Conservation (phyloP, 371 early-diverging fungal genomes). For the Rhizopus arrhizus region DNA sequence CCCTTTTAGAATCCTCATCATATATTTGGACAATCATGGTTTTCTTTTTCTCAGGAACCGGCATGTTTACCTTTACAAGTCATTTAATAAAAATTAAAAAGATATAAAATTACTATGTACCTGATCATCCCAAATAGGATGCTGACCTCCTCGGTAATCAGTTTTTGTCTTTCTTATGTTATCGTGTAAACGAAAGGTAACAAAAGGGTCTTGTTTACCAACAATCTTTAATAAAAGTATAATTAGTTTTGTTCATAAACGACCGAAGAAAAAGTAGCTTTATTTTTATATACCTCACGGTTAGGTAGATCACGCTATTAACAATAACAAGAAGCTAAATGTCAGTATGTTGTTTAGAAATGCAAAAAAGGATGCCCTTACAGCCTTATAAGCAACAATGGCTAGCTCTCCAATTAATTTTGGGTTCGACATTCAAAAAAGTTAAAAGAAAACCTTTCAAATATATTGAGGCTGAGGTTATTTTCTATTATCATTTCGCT, state of each 20-base stretch:
- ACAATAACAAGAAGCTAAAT: neutral
- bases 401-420: slow-evolving; percentile 46
- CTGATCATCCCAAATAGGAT: slow-evolving; percentile 58
- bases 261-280: neutral
- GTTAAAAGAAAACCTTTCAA: neutral
- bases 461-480: neutral
- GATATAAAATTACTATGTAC: slow-evolving; percentile 23
- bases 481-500: no score
- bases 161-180: slow-evolving; percentile 44
- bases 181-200: slow-evolving; percentile 46
- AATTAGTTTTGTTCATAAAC: neutral
- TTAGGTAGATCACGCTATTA: slow-evolving; percentile 49
- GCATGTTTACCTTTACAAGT: slow-evolving; percentile 39
- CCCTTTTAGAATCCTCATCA: slow-evolving; percentile 54
- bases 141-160: slow-evolving; percentile 52
- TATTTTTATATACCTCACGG: slow-evolving; percentile 37
- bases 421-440: slow-evolving; percentile 28
- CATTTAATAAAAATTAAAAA: neutral
- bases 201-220: slow-evolving; percentile 55
- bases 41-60: slow-evolving; percentile 47
- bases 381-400: slow-evolving; percentile 54
- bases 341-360: neutral
- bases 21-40: slow-evolving; percentile 46
- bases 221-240: slow-evolving; percentile 28
- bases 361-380: slow-evolving; percentile 14